phyloP scores from a whole-genome alignment of 805 yeast species.

The Nakazawaea siamensis region DNA sequence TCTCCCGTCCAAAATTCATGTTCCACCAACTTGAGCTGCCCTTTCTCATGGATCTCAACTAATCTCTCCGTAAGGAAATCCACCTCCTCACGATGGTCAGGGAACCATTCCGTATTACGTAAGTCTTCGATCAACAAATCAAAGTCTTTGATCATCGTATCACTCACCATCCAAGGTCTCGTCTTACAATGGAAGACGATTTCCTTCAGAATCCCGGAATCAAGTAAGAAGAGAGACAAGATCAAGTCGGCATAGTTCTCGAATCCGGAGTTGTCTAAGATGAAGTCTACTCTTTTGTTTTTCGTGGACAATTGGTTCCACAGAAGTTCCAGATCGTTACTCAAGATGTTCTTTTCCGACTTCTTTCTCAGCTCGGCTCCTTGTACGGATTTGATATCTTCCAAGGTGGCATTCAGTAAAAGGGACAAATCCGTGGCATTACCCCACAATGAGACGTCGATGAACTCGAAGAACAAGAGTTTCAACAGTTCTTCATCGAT shows the following conservation, averaged over 20 bases:
- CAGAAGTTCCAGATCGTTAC: slow-evolving; percentile 63
- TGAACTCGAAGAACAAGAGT: slow-evolving; percentile 69
- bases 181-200: slow-evolving; percentile 82
- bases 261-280: slow-evolving; percentile 91
- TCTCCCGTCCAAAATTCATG: slow-evolving; percentile 85
- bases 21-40: slow-evolving; percentile 42
- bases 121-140: slow-evolving; percentile 49
- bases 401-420: slow-evolving; percentile 79
- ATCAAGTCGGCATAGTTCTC: slow-evolving; percentile 85
- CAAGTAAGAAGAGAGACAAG: slow-evolving; percentile 58
- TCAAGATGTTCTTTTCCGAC: slow-evolving; percentile 70
- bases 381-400: slow-evolving; percentile 85
- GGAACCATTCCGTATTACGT: slow-evolving; percentile 41
- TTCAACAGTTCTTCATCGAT: slow-evolving; percentile 31
- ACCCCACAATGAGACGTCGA: slow-evolving; percentile 94
- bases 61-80: slow-evolving; percentile 39
- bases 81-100: slow-evolving; percentile 36
- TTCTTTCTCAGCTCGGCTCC: slow-evolving; percentile 81
- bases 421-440: slow-evolving; percentile 93
- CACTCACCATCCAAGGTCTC: slow-evolving; percentile 97
- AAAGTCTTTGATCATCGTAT: slow-evolving; percentile 82
- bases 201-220: slow-evolving; percentile 52
- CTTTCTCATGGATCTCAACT: slow-evolving; percentile 32
- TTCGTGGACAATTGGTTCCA: slow-evolving; percentile 42
- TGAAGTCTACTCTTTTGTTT: slow-evolving; percentile 60